Evolutionary conservation across 2,329 filamentous ascomycete genomes (phyloP).

Genomic region (Sporothrix mexicana): DNA sequence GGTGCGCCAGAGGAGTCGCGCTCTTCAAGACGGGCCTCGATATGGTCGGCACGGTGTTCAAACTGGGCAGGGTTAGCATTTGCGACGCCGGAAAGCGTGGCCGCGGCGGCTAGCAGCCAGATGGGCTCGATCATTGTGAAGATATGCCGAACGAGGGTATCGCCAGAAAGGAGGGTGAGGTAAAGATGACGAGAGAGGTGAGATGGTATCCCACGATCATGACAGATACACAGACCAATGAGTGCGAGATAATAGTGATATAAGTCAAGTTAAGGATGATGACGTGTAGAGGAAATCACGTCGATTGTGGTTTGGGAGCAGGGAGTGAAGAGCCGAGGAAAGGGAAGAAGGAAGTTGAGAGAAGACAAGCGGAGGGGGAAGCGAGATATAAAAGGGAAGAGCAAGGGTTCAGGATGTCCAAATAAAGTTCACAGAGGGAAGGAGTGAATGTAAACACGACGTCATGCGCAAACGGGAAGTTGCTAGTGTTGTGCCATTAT

Average conservation of each 20-base stretch:
- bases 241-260: not conserved
- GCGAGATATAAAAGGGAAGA: not conserved
- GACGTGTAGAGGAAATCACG: too few species aligned
- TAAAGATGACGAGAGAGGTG: not conserved
- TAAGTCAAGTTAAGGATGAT: not conserved
- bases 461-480: not conserved
- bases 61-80: constrained; percentile 37
- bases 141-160: not conserved
- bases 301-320: not conserved
- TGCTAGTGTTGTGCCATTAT: not conserved
- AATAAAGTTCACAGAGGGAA: not conserved
- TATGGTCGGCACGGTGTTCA: not conserved
- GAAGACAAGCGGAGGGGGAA: not conserved
- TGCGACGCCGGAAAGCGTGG: constrained; percentile 22
- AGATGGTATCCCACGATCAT: not conserved
- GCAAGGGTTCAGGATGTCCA: not conserved
- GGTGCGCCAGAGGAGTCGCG: constrained; percentile 38
- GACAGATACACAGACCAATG: not conserved
- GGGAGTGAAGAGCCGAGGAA: not conserved
- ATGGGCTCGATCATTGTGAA: constrained; percentile 20
- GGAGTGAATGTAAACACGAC: constrained; percentile 12
- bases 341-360: not conserved
- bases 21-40: constrained; percentile 37
- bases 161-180: not conserved
- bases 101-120: constrained; percentile 21